Evolutionary conservation across 2,329 filamentous ascomycete genomes (phyloP), one percentile per base, ranked within the genome.

Genomic region (Tetracladium maxilliforme): DNA sequence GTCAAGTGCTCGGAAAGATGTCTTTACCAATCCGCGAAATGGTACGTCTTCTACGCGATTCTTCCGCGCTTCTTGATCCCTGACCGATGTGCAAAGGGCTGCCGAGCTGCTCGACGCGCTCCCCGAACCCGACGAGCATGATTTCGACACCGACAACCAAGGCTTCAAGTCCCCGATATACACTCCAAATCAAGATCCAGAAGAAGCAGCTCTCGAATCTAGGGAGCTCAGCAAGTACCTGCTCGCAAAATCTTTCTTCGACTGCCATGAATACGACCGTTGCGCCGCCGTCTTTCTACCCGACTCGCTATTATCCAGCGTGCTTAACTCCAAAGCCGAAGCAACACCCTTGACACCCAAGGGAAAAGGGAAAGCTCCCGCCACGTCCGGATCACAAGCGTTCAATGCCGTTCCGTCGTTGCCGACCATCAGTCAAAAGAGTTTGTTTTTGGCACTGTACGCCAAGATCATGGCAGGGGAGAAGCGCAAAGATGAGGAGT

Each of bases 1-100:
- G 64, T 90, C 14, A 84, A 84, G 45, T 95, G 86, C 55, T 92
- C 84, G 2, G 90, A 98, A 47, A 65, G 90, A 48, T 93, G 90
- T 49, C 66, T 98, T 9, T 95, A 94, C 44, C 86, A 94, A 42
- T 90, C 87, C 6, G 77, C 90, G 15, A 95, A 95, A 71, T 98
- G 90, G 90, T 93, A 48, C 29, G 41, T 16, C 17, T 27, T 19
- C 17, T 24, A 19, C 15, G 14, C 21, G 21, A 23, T 12, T 25
- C 10, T 15, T 28, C 20, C 19, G 20, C 14, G 12, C 19, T 25
- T 20, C 6, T 22, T 33, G 19, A 14, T 19, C 22, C 13, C 22
- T n/a, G n/a, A n/a, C n/a, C n/a, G n/a, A n/a, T n/a, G n/a, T n/a
- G n/a, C n/a, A 4, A 44, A 94, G 87, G 87, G 82, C 86, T 23